Evolutionary conservation across 371 early-diverging fungal species (phyloP).

Genomic region (Mortierella sp.): DNA sequence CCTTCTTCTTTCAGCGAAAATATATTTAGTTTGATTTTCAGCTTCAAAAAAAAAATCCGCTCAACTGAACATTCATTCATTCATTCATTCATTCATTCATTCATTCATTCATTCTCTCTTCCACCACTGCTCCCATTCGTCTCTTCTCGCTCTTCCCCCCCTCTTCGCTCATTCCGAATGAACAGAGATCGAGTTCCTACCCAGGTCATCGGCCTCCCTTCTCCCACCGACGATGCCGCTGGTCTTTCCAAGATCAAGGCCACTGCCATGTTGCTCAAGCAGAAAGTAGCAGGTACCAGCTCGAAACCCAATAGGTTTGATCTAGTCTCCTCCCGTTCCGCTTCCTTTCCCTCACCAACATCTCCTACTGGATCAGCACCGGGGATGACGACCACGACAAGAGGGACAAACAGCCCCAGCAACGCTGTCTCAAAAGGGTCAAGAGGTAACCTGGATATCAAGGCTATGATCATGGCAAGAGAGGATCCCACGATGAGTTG

Average conservation of each 20-base stretch:
- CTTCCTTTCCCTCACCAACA: slow-evolving; percentile 23
- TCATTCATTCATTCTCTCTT: not conserved
- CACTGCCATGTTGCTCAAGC: slow-evolving; percentile 48
- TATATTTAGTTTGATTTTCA: too few species aligned
- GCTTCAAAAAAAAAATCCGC: too few species aligned
- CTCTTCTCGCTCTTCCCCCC: not conserved
- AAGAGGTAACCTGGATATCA: slow-evolving; percentile 9
- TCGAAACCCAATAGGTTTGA: slow-evolving; percentile 41
- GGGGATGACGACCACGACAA: too few species aligned
- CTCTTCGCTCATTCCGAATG: slow-evolving; percentile 12
- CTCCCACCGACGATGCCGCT: not conserved
- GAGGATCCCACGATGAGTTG: slow-evolving; percentile 53
- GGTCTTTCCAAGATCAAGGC: slow-evolving; percentile 50
- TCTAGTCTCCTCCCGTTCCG: slow-evolving; percentile 22
- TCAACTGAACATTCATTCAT: not conserved
- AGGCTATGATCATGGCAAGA: slow-evolving; percentile 50
- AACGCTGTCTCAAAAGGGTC: not conserved
- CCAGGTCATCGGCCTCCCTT: slow-evolving; percentile 17
- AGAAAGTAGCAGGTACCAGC: slow-evolving; percentile 41
- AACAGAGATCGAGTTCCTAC: slow-evolving; percentile 45
- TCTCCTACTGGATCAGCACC: slow-evolving; percentile 7
- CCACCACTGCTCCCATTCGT: not conserved
- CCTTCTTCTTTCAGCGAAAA: too few species aligned
- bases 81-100: not conserved
- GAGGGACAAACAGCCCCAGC: not conserved